phyloP scores from a whole-genome alignment of 2,329 filamentous ascomycete species.

The Claviceps digitariae region DNA sequence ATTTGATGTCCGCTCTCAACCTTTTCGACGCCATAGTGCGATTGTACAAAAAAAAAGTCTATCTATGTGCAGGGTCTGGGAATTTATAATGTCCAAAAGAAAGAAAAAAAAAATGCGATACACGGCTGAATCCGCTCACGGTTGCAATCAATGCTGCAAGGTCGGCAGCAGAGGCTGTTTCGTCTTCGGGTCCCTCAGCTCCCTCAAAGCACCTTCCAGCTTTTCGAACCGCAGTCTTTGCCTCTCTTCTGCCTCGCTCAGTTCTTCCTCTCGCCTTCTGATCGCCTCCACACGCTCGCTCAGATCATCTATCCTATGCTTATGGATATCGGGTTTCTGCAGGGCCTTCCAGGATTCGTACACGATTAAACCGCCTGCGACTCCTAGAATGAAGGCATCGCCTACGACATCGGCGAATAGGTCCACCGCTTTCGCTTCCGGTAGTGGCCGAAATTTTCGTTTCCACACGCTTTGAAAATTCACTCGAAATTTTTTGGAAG shows the following conservation, averaged over 20 bases:
- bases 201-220: constrained; percentile 39
- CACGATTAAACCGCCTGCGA: constrained; percentile 42
- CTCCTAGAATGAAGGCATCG: constrained; percentile 47
- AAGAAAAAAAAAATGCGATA: not conserved
- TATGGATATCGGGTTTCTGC: constrained; percentile 46
- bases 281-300: constrained; percentile 34
- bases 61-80: not conserved
- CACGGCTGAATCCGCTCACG: not conserved
- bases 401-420: constrained; percentile 53
- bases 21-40: not conserved
- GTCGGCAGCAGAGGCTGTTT: constrained; percentile 38
- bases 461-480: constrained; percentile 42
- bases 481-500: constrained; percentile 11
- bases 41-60: not conserved
- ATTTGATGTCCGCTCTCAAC: not conserved
- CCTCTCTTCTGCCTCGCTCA: constrained; percentile 30
- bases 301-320: constrained; percentile 38
- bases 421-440: constrained; percentile 51
- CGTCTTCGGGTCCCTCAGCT: constrained; percentile 41
- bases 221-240: constrained; percentile 33
- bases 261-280: constrained; percentile 33
- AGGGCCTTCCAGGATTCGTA: constrained; percentile 48
- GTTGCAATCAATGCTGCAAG: constrained; percentile 17
- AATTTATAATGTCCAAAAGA: not conserved
- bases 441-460: constrained; percentile 48